A percentile compares a stretch with the other conserved stretches of the same genome.
These are phyloP conservation scores for Blumeria graminis DNA, from an alignment of 2,329 filamentous ascomycete species.

Conservation along the genomic window DNA sequence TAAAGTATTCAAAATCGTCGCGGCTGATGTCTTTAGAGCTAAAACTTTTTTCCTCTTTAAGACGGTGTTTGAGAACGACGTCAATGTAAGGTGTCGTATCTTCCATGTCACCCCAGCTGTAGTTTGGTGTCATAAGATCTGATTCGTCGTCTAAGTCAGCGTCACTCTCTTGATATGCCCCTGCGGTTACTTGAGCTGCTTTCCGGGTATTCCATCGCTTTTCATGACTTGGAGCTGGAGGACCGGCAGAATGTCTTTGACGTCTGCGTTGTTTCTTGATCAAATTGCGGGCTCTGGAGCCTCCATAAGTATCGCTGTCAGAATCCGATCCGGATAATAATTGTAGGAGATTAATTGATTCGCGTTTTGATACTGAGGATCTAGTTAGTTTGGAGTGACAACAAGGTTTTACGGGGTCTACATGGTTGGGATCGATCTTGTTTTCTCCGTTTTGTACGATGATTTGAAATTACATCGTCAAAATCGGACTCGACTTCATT, in stretches of 20 bases:
- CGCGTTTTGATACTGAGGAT: constrained; percentile 31
- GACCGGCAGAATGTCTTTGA: constrained; percentile 40
- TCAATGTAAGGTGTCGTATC: constrained; percentile 74
- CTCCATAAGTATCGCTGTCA: constrained; percentile 54
- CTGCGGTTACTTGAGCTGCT: constrained; percentile 44
- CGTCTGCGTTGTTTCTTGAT: constrained; percentile 61
- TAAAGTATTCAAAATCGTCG: constrained; percentile 70
- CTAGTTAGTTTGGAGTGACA: not conserved
- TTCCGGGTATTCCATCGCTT: constrained; percentile 81
- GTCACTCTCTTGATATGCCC: constrained; percentile 42
- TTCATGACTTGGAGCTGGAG: constrained; percentile 44
- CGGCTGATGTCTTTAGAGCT: constrained; percentile 28
- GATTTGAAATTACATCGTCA: constrained; percentile 42
- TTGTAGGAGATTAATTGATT: constrained; percentile 26
- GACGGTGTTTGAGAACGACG: constrained; percentile 65
- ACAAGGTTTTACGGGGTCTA: constrained; percentile 19
- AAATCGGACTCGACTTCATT: constrained; percentile 35
- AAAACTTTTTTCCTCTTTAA: constrained; percentile 41
- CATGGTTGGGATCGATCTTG: constrained; percentile 38
- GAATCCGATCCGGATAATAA: constrained; percentile 41
- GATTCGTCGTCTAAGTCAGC: constrained; percentile 39
- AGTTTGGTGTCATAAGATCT: constrained; percentile 38
- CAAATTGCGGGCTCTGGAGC: constrained; percentile 40
- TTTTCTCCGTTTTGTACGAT: constrained; percentile 40
- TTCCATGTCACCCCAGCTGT: constrained; percentile 42